Conservation (phyloP, 352 stramenopile genomes). For the Phytophthora macrochlamydospora region DNA sequence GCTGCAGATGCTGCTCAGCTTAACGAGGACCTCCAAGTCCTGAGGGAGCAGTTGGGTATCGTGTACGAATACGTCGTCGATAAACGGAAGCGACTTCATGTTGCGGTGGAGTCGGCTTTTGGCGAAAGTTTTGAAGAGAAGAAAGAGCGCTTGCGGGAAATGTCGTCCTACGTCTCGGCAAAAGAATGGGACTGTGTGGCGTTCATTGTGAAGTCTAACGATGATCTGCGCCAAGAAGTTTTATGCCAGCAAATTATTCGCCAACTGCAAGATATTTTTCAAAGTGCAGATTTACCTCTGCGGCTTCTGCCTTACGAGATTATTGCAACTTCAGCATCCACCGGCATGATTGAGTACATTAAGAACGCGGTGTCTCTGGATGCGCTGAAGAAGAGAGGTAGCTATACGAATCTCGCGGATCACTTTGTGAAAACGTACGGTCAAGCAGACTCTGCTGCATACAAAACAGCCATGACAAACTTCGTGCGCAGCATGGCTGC, state of each 20-base stretch:
- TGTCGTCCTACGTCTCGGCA: slow-evolving; percentile 46
- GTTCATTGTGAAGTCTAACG: slow-evolving; percentile 99
- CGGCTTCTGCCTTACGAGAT: slow-evolving; percentile 97
- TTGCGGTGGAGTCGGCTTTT: slow-evolving; percentile 78
- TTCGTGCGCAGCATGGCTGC: slow-evolving; percentile 97
- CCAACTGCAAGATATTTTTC: slow-evolving; percentile 96
- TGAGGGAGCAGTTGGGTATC: slow-evolving; percentile 75
- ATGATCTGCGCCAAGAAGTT: slow-evolving; percentile 98
- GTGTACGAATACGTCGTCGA: slow-evolving; percentile 72
- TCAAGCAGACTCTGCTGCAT: slow-evolving; percentile 67
- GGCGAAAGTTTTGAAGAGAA: slow-evolving; percentile 88
- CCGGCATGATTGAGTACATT: slow-evolving; percentile 97
- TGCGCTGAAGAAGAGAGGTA: slow-evolving; percentile 91
- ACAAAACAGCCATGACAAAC: slow-evolving; percentile 96
- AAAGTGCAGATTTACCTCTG: slow-evolving; percentile 93
- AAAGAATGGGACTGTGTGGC: slow-evolving; percentile 76
- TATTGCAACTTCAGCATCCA: slow-evolving; percentile 94
- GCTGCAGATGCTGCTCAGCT: slow-evolving; percentile 42
- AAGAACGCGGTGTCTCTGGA: slow-evolving; percentile 98
- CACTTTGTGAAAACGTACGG: slow-evolving; percentile 96
- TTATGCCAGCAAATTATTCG: slow-evolving; percentile 97
- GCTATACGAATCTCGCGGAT: slow-evolving; percentile 86
- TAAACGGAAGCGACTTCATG: slow-evolving; percentile 65
- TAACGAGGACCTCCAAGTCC: slow-evolving; percentile 48
- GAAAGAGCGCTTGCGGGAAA: slow-evolving; percentile 62